Conservation (phyloP, 2,329 filamentous ascomycete genomes). For the Pseudofabraea citricarpa region DNA sequence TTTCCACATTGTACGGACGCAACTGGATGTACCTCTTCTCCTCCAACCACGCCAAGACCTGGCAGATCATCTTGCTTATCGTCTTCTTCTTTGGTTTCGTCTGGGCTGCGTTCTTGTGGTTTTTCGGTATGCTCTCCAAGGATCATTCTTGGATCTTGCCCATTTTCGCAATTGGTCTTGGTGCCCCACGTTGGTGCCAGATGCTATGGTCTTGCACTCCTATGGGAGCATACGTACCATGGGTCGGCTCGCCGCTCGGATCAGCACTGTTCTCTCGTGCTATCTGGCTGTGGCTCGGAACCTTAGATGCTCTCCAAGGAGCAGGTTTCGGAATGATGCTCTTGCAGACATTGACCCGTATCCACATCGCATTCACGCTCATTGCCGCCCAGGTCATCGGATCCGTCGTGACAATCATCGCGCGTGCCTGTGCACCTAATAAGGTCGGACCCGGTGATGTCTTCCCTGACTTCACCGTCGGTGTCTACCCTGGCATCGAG, state of each 20-base stretch:
- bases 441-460: conserved; percentile 55
- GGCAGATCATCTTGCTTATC: conserved; percentile 54
- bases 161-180: conserved; percentile 62
- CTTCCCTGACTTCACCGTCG: conserved; percentile 56
- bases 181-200: conserved; percentile 62
- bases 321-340: conserved; percentile 66
- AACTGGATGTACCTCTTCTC: conserved; percentile 50
- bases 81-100: conserved; percentile 48
- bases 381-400: conserved; percentile 58
- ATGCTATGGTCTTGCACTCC: conserved; percentile 61
- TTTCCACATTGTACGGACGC: conserved; percentile 60
- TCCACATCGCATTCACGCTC: conserved; percentile 60
- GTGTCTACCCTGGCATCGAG: conserved; percentile 38
- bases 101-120: conserved; percentile 48
- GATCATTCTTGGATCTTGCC: conserved; percentile 64
- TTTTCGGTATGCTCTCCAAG: conserved; percentile 49
- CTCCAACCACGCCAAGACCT: conserved; percentile 41
- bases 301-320: conserved; percentile 60
- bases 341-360: conserved; percentile 57
- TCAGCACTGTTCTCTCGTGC: conserved; percentile 51
- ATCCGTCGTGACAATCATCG: conserved; percentile 56
- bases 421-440: conserved; percentile 55
- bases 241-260: conserved; percentile 49
- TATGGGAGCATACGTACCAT: conserved; percentile 58
- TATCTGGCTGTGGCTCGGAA: conserved; percentile 64